A percentile compares a stretch with the other conserved stretches of the same genome.
phyloP scores from a whole-genome alignment of 31 red algal species.

The Odonthalia washingtoniensis region DNA sequence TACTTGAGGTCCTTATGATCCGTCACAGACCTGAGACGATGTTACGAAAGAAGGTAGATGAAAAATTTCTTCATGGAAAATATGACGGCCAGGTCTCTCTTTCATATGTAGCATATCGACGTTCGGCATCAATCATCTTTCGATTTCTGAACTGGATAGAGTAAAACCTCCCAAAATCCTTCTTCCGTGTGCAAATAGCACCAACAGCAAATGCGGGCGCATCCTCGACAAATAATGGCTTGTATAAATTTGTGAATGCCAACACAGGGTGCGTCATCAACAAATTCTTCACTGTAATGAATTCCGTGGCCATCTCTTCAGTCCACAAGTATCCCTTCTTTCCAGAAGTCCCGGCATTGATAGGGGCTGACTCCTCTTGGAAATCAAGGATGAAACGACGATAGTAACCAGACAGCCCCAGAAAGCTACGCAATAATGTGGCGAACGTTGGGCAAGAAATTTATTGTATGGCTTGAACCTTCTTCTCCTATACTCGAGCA shows the following conservation, averaged over 20 bases:
- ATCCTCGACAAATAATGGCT: conserved; percentile 18
- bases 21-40: no score
- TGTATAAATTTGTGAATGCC: conserved; percentile 23
- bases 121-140: no score
- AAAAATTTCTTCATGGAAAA: conserved; percentile 23
- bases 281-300: neutral
- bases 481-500: neutral
- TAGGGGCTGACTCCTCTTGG: neutral
- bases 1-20: no score
- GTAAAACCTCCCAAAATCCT: conserved; percentile 15
- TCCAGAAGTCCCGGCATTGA: neutral
- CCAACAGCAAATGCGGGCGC: conserved; percentile 2
- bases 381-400: neutral
- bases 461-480: neutral
- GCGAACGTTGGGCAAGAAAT: neutral
- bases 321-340: neutral
- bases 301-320: neutral
- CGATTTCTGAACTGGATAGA: neutral
- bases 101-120: conserved; percentile 13
- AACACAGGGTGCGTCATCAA: no score
- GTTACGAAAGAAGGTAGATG: conserved; percentile 27
- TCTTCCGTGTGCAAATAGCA: neutral
- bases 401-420: neutral
- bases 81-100: conserved; percentile 24
- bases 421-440: neutral